Evolutionary conservation across 148 eudicot genomes (phyloP).

Genomic region (Spergularia bocconei): DNA sequence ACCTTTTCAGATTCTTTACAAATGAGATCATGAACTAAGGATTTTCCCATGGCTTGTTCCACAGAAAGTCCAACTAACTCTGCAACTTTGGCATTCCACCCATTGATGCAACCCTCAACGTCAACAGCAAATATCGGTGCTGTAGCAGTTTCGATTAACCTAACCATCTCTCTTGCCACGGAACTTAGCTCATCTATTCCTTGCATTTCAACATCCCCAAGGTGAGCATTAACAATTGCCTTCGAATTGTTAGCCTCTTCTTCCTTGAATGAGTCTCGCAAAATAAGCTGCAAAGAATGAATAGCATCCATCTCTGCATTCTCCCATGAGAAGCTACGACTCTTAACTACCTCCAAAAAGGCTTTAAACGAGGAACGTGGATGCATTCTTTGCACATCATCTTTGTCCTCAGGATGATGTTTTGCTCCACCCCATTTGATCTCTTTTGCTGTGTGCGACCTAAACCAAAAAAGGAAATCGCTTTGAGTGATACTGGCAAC

Average conservation of each 20-base stretch:
- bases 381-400: conserved; percentile 80
- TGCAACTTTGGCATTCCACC: conserved; percentile 92
- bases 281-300: conserved; percentile 89
- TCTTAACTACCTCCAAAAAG: conserved; percentile 84
- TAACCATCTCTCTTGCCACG: conserved; percentile 87
- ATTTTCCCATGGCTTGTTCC: conserved; percentile 89
- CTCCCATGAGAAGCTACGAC: conserved; percentile 87
- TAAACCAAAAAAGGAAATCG: conserved; percentile 90
- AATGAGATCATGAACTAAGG: conserved; percentile 75
- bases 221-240: conserved; percentile 45
- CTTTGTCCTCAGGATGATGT: conserved; percentile 90
- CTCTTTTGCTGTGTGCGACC: conserved; percentile 85
- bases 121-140: conserved; percentile 98
- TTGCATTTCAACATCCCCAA: conserved; percentile 52
- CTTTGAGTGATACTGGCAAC: conserved; percentile 76
- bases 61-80: conserved; percentile 80
- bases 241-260: conserved; percentile 45
- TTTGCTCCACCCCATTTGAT: conserved; percentile 98
- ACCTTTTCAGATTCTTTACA: conserved; percentile 60
- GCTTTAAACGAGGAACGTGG: conserved; percentile 93
- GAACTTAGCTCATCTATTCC: conserved; percentile 69
- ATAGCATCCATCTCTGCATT: conserved; percentile 95
- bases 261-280: conserved; percentile 65
- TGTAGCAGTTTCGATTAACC: conserved; percentile 92
- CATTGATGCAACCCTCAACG: conserved; percentile 65